Evolutionary conservation across 305 asterid genomes (phyloP).

Genomic region (Andrographis paniculata): DNA sequence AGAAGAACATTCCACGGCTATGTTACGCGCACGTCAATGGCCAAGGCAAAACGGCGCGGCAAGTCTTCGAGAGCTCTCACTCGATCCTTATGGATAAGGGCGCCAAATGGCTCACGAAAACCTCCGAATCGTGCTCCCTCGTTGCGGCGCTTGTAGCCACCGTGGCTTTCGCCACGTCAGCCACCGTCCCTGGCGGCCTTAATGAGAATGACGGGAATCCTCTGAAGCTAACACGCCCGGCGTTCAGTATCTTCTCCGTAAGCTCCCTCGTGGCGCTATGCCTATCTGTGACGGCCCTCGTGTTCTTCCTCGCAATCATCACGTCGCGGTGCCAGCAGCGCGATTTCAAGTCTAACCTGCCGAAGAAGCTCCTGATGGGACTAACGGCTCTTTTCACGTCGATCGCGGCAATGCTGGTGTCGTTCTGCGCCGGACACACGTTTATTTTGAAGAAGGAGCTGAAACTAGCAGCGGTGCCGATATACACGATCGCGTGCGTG

Average conservation of each 20-base stretch:
- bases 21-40: constrained; percentile 23
- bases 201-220: constrained; percentile 26
- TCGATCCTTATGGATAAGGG: constrained; percentile 24
- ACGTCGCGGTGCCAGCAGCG: constrained; percentile 37
- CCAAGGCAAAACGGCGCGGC: constrained; percentile 34
- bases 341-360: constrained; percentile 30
- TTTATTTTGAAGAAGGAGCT: constrained; percentile 22
- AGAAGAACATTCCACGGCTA: constrained; percentile 23
- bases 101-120: constrained; percentile 38
- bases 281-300: constrained; percentile 43
- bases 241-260: constrained; percentile 32
- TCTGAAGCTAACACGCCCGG: neutral
- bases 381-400: constrained; percentile 24
- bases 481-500: constrained; percentile 17
- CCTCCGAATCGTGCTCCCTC: constrained; percentile 53
- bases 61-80: constrained; percentile 28
- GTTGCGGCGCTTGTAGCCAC: constrained; percentile 49
- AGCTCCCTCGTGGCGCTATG: constrained; percentile 34
- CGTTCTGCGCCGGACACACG: constrained; percentile 31
- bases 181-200: constrained; percentile 45
- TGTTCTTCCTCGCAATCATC: constrained; percentile 41
- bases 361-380: constrained; percentile 37
- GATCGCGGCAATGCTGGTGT: constrained; percentile 27
- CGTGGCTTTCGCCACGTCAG: constrained; percentile 48
- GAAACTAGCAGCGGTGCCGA: constrained; percentile 18